Evolutionary conservation across 768 basidiomycete species (phyloP).

Genomic region (Brasilioporus rufonigricans): DNA sequence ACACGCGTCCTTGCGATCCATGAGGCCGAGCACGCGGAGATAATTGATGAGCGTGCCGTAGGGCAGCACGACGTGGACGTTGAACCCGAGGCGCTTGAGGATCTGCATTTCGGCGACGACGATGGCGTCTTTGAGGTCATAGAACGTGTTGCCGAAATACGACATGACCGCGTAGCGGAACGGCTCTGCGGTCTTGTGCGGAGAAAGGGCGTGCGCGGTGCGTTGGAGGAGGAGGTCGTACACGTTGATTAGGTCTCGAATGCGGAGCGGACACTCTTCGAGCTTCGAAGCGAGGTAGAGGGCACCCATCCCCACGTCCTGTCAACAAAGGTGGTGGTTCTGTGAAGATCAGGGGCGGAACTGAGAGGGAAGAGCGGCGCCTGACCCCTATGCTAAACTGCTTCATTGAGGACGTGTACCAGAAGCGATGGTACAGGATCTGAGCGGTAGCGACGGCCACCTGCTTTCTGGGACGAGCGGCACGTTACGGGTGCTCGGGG

Average conservation of each 20-base stretch:
- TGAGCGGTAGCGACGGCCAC: slow-evolving; percentile 97
- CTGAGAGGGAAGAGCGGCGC: slow-evolving; percentile 14
- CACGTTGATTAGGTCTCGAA: slow-evolving; percentile 92
- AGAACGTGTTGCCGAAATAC: slow-evolving; percentile 86
- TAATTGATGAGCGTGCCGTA: slow-evolving; percentile 97
- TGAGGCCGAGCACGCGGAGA: slow-evolving; percentile 84
- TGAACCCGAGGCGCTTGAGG: slow-evolving; percentile 92
- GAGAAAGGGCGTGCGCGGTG: slow-evolving; percentile 48
- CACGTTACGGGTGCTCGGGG: slow-evolving; percentile 8
- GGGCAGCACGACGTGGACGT: slow-evolving; percentile 89
- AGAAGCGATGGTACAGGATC: slow-evolving; percentile 95
- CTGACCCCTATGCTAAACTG: slow-evolving; percentile 91
- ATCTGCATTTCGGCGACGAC: slow-evolving; percentile 98
- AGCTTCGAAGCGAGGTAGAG: slow-evolving; percentile 87
- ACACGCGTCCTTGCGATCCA: slow-evolving; percentile 65
- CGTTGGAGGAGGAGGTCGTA: slow-evolving; percentile 89
- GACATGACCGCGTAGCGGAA: slow-evolving; percentile 84
- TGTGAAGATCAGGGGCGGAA: slow-evolving; percentile 6
- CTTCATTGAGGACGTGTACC: slow-evolving; percentile 92
- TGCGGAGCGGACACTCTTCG: slow-evolving; percentile 87
- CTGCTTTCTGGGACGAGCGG: slow-evolving; percentile 64
- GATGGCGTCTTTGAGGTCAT: slow-evolving; percentile 91
- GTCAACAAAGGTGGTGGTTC: slow-evolving; percentile 9
- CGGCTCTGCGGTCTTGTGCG: slow-evolving; percentile 24
- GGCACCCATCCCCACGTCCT: slow-evolving; percentile 91